Evolutionary conservation across 2,329 filamentous ascomycete species (phyloP).

Genomic region (Trichoderma hamatum): DNA sequence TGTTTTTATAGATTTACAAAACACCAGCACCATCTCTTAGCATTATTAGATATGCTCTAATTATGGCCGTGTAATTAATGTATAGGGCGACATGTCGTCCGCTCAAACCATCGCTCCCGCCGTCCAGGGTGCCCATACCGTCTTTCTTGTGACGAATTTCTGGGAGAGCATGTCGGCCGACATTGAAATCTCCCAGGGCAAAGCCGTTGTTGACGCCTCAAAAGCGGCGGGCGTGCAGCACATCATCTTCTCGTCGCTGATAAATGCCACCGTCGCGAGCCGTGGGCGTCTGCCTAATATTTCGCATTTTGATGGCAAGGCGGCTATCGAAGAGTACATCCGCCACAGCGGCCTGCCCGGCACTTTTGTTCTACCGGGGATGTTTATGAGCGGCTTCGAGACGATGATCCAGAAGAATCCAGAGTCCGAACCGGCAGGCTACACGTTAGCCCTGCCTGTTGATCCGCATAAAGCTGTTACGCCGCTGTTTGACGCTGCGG

Average conservation of each 20-base stretch:
- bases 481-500: constrained; percentile 43
- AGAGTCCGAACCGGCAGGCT: constrained; percentile 35
- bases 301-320: constrained; percentile 60
- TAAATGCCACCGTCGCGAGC: constrained; percentile 43
- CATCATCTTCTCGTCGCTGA: constrained; percentile 51
- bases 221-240: constrained; percentile 49
- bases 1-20: not conserved
- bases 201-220: constrained; percentile 49
- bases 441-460: constrained; percentile 36
- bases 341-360: constrained; percentile 50
- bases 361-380: constrained; percentile 56
- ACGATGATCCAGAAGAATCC: constrained; percentile 35
- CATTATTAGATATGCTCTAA: not conserved
- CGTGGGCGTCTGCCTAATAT: constrained; percentile 45
- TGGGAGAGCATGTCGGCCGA: constrained; percentile 42
- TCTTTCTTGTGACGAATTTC: constrained; percentile 48
- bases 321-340: constrained; percentile 60
- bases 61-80: not conserved
- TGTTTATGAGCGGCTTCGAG: constrained; percentile 57
- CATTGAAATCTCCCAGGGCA: constrained; percentile 48
- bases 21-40: too few species aligned
- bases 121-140: constrained; percentile 48
- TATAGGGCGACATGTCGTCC: constrained; percentile 47
- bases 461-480: constrained; percentile 39
- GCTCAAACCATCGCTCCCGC: constrained; percentile 41